Evolutionary conservation across 805 yeast genomes (phyloP).

Genomic region (Wickerhamiella slavikovae): DNA sequence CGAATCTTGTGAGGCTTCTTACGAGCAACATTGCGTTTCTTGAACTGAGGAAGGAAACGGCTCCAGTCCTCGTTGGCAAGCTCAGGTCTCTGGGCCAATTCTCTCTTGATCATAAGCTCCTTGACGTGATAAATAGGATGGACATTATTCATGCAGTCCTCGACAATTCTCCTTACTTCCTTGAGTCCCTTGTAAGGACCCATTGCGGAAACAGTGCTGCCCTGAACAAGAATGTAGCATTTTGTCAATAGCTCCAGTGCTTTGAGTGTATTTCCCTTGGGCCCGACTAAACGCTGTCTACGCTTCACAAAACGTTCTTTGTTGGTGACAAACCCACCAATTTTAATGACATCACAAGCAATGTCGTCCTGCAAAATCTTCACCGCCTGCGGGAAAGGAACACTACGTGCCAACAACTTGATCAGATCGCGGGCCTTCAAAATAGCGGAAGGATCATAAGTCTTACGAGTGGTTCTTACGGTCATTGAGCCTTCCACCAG

Average conservation of each 20-base stretch:
- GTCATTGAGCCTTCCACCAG: conserved; percentile 95
- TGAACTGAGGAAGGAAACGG: conserved; percentile 86
- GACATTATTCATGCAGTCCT: conserved; percentile 89
- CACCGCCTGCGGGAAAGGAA: conserved; percentile 90
- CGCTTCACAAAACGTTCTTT: conserved; percentile 89
- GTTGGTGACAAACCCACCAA: conserved; percentile 71
- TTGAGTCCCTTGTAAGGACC: conserved; percentile 89
- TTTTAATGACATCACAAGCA: conserved; percentile 92
- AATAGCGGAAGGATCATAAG: conserved; percentile 85
- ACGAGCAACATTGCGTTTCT: conserved; percentile 88
- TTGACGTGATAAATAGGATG: conserved; percentile 98
- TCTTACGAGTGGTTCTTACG: conserved; percentile 85
- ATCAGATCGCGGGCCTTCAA: conserved; percentile 88
- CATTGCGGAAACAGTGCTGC: conserved; percentile 92
- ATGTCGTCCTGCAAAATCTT: conserved; percentile 78
- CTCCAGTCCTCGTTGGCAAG: conserved; percentile 93
- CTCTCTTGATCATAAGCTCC: conserved; percentile 93
- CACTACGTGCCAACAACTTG: conserved; percentile 83
- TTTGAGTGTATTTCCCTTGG: conserved; percentile 88
- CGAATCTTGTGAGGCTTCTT: conserved; percentile 59
- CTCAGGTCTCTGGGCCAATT: conserved; percentile 85
- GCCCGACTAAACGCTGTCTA: conserved; percentile 91
- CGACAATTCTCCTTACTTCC: conserved; percentile 81
- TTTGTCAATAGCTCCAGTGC: conserved; percentile 89
- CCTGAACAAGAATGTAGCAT: conserved; percentile 91